Evolutionary conservation across 345 rosid species (phyloP).

Genomic region (Citropsis articulata): DNA sequence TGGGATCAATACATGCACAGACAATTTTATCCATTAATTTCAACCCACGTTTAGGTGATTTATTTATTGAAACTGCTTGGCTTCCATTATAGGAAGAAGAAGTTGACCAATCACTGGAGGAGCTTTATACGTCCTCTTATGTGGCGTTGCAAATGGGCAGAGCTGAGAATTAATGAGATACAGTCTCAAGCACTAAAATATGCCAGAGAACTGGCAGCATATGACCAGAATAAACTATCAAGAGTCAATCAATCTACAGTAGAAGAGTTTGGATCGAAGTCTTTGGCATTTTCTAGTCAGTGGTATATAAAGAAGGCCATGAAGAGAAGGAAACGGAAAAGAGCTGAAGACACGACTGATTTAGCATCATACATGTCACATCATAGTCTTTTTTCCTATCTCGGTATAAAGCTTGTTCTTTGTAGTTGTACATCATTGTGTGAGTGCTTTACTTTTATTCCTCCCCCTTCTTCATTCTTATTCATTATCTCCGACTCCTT

Average conservation of each 20-base stretch:
- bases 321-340: slow-evolving; percentile 73
- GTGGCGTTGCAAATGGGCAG: slow-evolving; percentile 97
- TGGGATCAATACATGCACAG: too few species aligned
- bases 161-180: slow-evolving; percentile 66
- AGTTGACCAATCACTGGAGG: slow-evolving; percentile 82
- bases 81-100: slow-evolving; percentile 61
- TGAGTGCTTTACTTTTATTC: neutral
- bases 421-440: slow-evolving; percentile 14
- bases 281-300: slow-evolving; percentile 63
- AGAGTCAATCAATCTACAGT: slow-evolving; percentile 35
- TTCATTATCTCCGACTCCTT: neutral
- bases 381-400: slow-evolving; percentile 69
- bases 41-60: neutral
- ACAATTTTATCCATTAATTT: neutral
- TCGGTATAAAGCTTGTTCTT: slow-evolving; percentile 40
- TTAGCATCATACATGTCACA: slow-evolving; percentile 51
- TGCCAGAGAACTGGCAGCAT: slow-evolving; percentile 45
- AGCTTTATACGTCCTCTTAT: slow-evolving; percentile 70
- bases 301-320: slow-evolving; percentile 46
- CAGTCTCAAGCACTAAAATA: slow-evolving; percentile 66
- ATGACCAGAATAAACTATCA: slow-evolving; percentile 45
- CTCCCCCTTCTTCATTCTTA: neutral
- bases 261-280: slow-evolving; percentile 66
- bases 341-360: slow-evolving; percentile 58
- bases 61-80: neutral